Conservation (phyloP, 2,329 filamentous ascomycete genomes). For the Pezizomycotina sp. region DNA sequence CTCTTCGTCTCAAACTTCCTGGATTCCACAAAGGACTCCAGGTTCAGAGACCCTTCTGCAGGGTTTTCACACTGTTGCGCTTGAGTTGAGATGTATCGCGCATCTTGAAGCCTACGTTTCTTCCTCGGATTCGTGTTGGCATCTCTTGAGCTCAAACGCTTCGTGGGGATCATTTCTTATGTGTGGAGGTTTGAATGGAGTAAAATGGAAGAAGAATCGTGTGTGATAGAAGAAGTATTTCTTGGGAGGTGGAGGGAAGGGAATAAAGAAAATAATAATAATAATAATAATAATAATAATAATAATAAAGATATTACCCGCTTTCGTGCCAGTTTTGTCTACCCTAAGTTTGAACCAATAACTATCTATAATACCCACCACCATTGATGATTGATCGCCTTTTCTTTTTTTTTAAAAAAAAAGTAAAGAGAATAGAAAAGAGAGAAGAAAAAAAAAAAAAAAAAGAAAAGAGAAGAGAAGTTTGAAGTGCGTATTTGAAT, state of each 20-base stretch:
- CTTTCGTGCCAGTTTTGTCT: background rate
- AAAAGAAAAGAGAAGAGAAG: no score
- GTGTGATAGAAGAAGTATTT: constrained; percentile 5
- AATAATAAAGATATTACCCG: no score
- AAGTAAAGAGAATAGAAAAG: no score
- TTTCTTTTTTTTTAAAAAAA: no score
- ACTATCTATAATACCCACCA: background rate
- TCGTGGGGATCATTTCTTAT: no score
- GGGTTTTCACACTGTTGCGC: constrained; percentile 29
- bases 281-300: no score
- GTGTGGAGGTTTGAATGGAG: background rate
- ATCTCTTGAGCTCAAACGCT: background rate
- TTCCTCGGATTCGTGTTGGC: constrained; percentile 26
- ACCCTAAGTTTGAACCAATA: background rate
- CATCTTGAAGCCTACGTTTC: constrained; percentile 32
- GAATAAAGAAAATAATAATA: no score
- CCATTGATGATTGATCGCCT: background rate
- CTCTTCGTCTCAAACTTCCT: constrained; percentile 71
- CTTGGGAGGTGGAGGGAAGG: constrained; percentile 4
- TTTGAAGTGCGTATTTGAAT: no score
- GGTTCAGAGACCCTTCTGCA: constrained; percentile 62
- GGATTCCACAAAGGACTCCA: constrained; percentile 67
- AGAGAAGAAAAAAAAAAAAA: no score
- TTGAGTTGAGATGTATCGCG: constrained; percentile 34
- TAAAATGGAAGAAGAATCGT: background rate